Conservation (phyloP, 768 basidiomycete species). For the Russula lepida region DNA sequence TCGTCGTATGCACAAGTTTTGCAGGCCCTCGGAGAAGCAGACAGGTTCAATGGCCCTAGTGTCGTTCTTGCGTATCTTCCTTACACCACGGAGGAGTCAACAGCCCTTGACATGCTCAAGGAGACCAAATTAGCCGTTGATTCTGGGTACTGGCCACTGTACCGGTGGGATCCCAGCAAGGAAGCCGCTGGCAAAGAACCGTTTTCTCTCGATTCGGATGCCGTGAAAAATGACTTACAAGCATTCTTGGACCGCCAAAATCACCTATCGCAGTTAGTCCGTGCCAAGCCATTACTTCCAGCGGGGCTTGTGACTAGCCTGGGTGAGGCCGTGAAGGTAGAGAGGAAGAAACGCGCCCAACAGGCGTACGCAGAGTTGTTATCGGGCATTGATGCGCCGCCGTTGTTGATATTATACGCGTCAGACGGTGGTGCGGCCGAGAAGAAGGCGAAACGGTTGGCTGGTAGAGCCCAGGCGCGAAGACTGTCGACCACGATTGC, state of each 20-base stretch:
- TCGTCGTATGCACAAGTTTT: slow-evolving; percentile 93
- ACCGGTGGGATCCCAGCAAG: slow-evolving; percentile 92
- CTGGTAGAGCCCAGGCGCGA: slow-evolving; percentile 71
- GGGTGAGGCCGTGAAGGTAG: slow-evolving; percentile 78
- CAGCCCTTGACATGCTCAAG: slow-evolving; percentile 87
- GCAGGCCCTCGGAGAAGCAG: slow-evolving; percentile 86
- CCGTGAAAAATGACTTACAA: slow-evolving; percentile 87
- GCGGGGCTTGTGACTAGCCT: slow-evolving; percentile 74
- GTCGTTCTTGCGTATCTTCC: slow-evolving; percentile 93
- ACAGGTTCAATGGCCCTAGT: slow-evolving; percentile 80
- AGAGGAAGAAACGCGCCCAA: slow-evolving; percentile 71
- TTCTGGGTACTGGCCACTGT: slow-evolving; percentile 95
- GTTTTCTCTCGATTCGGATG: slow-evolving; percentile 88
- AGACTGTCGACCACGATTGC: slow-evolving; percentile 70
- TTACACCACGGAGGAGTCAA: slow-evolving; percentile 64
- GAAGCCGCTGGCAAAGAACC: slow-evolving; percentile 69
- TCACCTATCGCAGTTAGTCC: slow-evolving; percentile 88
- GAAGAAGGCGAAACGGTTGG: slow-evolving; percentile 87
- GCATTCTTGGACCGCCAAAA: slow-evolving; percentile 95
- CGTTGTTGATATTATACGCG: slow-evolving; percentile 83
- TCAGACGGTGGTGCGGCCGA: slow-evolving; percentile 95
- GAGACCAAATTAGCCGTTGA: slow-evolving; percentile 97
- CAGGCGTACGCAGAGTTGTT: slow-evolving; percentile 80
- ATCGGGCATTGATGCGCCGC: slow-evolving; percentile 79
- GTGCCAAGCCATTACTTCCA: slow-evolving; percentile 71